These are phyloP conservation scores for Thelonectria discophora DNA, from an alignment of 2,329 filamentous ascomycete genomes.

Conservation along the genomic window DNA sequence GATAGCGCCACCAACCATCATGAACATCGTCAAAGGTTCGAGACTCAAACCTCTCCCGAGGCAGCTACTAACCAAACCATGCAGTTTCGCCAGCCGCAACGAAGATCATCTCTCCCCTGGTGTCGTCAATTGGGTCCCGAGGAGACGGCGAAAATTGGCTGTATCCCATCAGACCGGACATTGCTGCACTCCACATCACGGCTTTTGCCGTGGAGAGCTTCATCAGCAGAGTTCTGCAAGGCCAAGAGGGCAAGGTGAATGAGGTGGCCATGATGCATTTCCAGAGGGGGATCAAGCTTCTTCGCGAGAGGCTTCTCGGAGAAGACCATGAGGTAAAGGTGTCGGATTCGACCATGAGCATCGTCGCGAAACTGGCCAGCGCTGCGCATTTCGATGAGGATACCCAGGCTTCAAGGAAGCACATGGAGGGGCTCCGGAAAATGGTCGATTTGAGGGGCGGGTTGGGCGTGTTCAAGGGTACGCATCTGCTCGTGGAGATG, in stretches of 20 bases:
- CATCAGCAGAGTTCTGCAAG: slow-evolving; percentile 12
- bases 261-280: slow-evolving; percentile 15
- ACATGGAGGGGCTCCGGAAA: slow-evolving; percentile 21
- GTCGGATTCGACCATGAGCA: slow-evolving; percentile 10
- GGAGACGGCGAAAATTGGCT: slow-evolving; percentile 6
- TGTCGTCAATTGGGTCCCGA: slow-evolving; percentile 12
- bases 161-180: slow-evolving; percentile 1
- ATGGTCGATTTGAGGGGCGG: slow-evolving; percentile 19
- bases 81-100: slow-evolving; percentile 6
- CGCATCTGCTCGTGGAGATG: slow-evolving; percentile 9
- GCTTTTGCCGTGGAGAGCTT: slow-evolving; percentile 14
- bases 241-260: slow-evolving; percentile 2
- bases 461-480: slow-evolving; percentile 8
- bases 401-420: not conserved
- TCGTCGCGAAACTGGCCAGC: slow-evolving; percentile 14
- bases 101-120: slow-evolving; percentile 19
- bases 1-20: slow-evolving; percentile 2
- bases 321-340: slow-evolving; percentile 9
- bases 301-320: slow-evolving; percentile 14
- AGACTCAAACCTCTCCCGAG: not conserved
- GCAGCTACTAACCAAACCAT: not conserved
- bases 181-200: slow-evolving; percentile 12
- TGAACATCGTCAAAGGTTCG: slow-evolving; percentile 17
- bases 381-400: slow-evolving; percentile 17
- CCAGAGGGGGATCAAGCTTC: slow-evolving; percentile 15